Percentiles rank a stretch among this genome's conserved stretches.
These are phyloP conservation scores for Candida sanyaensis DNA, from an alignment of 1,139 yeast species.

Conservation along the genomic window DNA sequence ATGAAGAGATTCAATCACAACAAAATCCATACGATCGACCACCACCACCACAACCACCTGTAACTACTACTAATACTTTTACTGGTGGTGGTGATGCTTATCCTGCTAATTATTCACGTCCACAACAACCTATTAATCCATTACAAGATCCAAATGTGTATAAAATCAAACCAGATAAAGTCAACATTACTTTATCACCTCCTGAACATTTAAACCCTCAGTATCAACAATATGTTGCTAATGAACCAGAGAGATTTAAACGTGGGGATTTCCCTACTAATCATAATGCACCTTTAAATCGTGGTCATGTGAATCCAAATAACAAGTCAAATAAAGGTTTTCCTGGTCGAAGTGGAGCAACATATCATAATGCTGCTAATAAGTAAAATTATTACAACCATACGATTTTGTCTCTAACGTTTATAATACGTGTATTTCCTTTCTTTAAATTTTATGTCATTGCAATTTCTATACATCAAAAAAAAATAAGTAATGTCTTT, in stretches of 20 bases:
- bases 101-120: not conserved
- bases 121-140: constrained; percentile 17
- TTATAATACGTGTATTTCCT: not conserved
- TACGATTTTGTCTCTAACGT: not conserved
- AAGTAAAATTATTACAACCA: constrained; percentile 15
- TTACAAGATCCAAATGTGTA: constrained; percentile 31
- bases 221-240: constrained; percentile 33
- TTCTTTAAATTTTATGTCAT: not conserved
- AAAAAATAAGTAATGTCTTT: not conserved
- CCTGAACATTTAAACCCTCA: constrained; percentile 41
- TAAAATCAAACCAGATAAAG: constrained; percentile 35
- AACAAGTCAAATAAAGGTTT: constrained; percentile 33
- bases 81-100: not conserved
- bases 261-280: constrained; percentile 35
- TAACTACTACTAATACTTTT: not conserved
- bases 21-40: constrained; percentile 8
- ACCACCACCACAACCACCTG: constrained; percentile 3
- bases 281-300: constrained; percentile 40
- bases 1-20: constrained; percentile 14
- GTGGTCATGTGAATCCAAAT: constrained; percentile 24
- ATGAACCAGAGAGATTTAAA: constrained; percentile 35
- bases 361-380: constrained; percentile 42
- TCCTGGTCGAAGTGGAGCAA: constrained; percentile 43
- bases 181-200: constrained; percentile 37
- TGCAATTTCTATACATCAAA: constrained; percentile 1